These are phyloP conservation scores for Dacryopinax spathularia DNA, from an alignment of 768 basidiomycete species.

Conservation along the genomic window DNA sequence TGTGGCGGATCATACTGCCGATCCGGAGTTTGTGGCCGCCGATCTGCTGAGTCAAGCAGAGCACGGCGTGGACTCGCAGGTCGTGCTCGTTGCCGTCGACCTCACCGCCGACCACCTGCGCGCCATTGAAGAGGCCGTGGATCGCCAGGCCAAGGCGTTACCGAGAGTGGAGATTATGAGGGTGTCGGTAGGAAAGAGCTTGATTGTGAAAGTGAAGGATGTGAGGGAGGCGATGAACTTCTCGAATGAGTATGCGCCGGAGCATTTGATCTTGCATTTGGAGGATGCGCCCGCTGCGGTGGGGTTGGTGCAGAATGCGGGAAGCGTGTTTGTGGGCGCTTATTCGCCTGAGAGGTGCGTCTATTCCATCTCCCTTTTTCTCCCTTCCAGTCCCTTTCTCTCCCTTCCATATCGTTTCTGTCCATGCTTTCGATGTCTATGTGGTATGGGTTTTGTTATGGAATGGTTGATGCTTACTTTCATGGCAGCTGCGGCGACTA, in stretches of 20 bases:
- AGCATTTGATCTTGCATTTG: slow-evolving; percentile 89
- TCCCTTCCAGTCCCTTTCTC: slow-evolving; percentile 6
- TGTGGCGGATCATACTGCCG: slow-evolving; percentile 76
- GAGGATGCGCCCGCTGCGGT: slow-evolving; percentile 54
- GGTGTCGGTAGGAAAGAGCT: slow-evolving; percentile 75
- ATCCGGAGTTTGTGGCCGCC: slow-evolving; percentile 85
- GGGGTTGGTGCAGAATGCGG: slow-evolving; percentile 68
- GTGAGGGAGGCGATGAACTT: slow-evolving; percentile 70
- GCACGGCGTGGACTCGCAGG: slow-evolving; percentile 96
- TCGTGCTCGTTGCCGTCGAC: slow-evolving; percentile 74
- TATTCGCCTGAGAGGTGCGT: slow-evolving; percentile 86
- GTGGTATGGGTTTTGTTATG: not conserved
- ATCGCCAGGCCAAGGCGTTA: slow-evolving; percentile 71
- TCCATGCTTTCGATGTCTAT: not conserved
- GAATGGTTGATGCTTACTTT: no score
- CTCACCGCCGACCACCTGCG: slow-evolving; percentile 47
- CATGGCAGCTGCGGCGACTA: slow-evolving; percentile 98
- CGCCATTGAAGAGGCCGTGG: slow-evolving; percentile 73
- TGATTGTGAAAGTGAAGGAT: slow-evolving; percentile 61
- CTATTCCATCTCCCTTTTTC: not conserved
- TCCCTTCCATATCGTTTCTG: not conserved
- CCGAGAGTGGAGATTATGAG: slow-evolving; percentile 82
- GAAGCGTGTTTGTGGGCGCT: slow-evolving; percentile 89
- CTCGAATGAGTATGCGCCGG: slow-evolving; percentile 95
- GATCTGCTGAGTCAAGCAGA: slow-evolving; percentile 96